Conservation (phyloP, 2,329 filamentous ascomycete genomes). For the Apiospora rasikravindrae region DNA sequence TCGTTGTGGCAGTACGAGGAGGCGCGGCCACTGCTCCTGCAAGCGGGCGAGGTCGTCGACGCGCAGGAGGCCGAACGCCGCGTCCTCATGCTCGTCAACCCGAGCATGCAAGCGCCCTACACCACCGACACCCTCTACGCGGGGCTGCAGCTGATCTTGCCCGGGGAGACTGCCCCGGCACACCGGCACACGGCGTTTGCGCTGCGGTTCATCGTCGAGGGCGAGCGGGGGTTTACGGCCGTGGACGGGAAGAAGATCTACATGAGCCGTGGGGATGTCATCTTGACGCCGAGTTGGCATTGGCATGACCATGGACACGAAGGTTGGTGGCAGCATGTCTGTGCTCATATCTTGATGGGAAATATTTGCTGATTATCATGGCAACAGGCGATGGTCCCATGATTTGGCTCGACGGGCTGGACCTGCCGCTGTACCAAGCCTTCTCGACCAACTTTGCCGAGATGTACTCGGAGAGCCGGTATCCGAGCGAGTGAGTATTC, state of each 20-base stretch:
- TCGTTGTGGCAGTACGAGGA: conserved; percentile 40
- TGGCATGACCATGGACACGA: conserved; percentile 64
- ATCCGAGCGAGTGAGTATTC: conserved; percentile 15
- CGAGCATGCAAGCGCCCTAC: conserved; percentile 43
- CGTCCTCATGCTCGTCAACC: conserved; percentile 45
- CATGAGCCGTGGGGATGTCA: conserved; percentile 58
- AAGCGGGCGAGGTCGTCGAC: conserved; percentile 39
- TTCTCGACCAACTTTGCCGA: conserved; percentile 60
- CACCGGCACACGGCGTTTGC: conserved; percentile 61
- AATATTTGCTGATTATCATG: no score
- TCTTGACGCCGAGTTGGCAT: conserved; percentile 60
- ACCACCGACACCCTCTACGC: conserved; percentile 62
- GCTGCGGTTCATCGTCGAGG: conserved; percentile 61
- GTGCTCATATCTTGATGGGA: no score
- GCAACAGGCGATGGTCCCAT: conserved; percentile 47
- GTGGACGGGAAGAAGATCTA: conserved; percentile 54
- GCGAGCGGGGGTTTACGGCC: conserved; percentile 58
- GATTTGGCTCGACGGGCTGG: conserved; percentile 62
- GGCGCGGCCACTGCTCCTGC: conserved; percentile 39
- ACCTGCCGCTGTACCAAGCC: conserved; percentile 55
- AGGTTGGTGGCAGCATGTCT: no score
- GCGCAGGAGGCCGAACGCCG: conserved; percentile 44
- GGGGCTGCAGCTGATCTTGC: conserved; percentile 59
- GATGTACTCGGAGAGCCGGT: conserved; percentile 39
- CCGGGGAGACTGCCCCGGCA: conserved; percentile 56